These are phyloP conservation scores for Hypomontagnella submonticulosa DNA, from an alignment of 495 filamentous ascomycete genomes.

Conservation along the genomic window DNA sequence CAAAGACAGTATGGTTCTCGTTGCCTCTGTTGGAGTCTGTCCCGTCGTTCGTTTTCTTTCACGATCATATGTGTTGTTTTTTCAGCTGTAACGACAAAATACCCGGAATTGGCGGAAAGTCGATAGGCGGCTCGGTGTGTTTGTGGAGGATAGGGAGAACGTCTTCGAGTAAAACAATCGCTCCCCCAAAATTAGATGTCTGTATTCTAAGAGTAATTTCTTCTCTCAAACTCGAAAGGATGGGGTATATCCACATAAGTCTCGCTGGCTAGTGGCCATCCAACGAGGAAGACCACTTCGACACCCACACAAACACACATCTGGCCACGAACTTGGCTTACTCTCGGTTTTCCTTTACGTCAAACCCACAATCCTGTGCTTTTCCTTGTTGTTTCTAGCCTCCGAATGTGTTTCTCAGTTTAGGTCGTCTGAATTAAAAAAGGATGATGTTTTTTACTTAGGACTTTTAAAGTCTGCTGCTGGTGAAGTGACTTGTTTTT, in stretches of 20 bases:
- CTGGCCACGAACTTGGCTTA: conserved; percentile 43
- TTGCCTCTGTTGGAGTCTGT: conserved; percentile 31
- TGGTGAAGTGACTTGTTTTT: conserved; percentile 18
- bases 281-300: conserved; percentile 36
- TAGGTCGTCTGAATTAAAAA: conserved; percentile 49
- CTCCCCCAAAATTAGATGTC: conserved; percentile 47
- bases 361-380: conserved; percentile 40
- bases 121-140: conserved; percentile 43
- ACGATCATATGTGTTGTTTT: conserved; percentile 44
- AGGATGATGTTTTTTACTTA: conserved; percentile 44
- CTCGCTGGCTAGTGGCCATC: conserved; percentile 43
- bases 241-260: conserved; percentile 34
- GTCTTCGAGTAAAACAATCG: conserved; percentile 36
- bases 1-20: conserved; percentile 25
- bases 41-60: conserved; percentile 40
- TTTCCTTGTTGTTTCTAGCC: conserved; percentile 48
- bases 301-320: conserved; percentile 39
- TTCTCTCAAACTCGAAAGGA: conserved; percentile 35
- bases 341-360: conserved; percentile 52
- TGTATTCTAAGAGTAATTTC: conserved; percentile 52
- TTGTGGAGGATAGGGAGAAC: conserved; percentile 46
- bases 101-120: conserved; percentile 47
- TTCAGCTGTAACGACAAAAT: conserved; percentile 48
- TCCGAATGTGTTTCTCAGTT: conserved; percentile 37
- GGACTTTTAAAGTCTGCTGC: conserved; percentile 18